Percentiles rank a stretch among this genome's conserved stretches.
Conservation (phyloP, 805 yeast species). For the Pichia scutulata region DNA sequence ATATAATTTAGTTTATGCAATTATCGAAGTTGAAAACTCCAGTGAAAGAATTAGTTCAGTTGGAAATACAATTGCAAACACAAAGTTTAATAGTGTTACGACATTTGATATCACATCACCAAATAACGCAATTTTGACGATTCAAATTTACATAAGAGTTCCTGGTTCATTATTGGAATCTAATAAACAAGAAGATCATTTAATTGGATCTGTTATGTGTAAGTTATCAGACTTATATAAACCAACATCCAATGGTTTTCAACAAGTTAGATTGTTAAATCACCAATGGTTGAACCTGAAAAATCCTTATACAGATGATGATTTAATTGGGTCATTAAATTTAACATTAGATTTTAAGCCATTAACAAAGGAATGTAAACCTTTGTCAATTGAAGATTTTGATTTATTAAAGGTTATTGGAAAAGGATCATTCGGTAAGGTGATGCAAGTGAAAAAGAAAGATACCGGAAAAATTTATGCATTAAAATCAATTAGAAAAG, state of each 20-base stretch:
- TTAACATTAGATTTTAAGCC: conserved; percentile 30
- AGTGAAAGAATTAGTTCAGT: conserved; percentile 84
- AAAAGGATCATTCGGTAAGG: conserved; percentile 97
- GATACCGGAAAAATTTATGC: conserved; percentile 96
- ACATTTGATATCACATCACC: conserved; percentile 79
- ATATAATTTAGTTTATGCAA: conserved; percentile 59
- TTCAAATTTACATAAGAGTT: conserved; percentile 73
- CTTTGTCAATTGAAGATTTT: conserved; percentile 82
- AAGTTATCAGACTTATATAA: conserved; percentile 33
- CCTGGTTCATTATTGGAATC: conserved; percentile 51
- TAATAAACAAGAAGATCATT: conserved; percentile 49
- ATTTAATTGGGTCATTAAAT: conserved; percentile 33
- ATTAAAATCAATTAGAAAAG: conserved; percentile 84
- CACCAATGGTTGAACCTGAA: conserved; percentile 45
- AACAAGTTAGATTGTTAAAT: conserved; percentile 50
- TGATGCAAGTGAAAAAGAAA: conserved; percentile 95
- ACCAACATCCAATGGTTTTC: conserved; percentile 23
- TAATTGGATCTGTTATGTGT: conserved; percentile 64
- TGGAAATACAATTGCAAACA: conserved; percentile 68
- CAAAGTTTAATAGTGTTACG: conserved; percentile 83
- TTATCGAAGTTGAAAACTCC: conserved; percentile 91
- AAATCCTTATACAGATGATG: conserved; percentile 28
- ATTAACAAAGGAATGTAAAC: conserved; percentile 32
- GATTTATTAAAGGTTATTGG: conserved; percentile 92
- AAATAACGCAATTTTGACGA: conserved; percentile 38